These are phyloP conservation scores for Yamadazyma dushanensis DNA, from an alignment of 1,139 yeast genomes.

Conservation along the genomic window DNA sequence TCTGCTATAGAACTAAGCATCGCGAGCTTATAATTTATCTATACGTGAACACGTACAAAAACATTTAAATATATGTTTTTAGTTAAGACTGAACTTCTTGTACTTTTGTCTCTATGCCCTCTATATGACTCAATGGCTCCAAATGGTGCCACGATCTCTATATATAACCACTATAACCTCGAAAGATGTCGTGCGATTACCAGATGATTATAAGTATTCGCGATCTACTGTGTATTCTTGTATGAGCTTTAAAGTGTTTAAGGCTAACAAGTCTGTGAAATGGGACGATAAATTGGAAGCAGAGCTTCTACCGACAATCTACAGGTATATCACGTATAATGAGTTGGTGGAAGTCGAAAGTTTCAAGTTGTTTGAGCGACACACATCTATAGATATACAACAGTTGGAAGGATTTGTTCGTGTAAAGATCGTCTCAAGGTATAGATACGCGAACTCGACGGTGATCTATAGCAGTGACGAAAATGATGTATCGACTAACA, in stretches of 20 bases:
- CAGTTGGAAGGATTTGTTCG: neutral
- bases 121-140: constrained; percentile 1
- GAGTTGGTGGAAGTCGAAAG: constrained; percentile 1
- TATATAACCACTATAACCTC: neutral
- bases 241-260: constrained; percentile 2
- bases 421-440: neutral
- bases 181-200: neutral
- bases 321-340: constrained; percentile 1
- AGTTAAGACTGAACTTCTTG: no score
- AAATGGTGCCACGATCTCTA: neutral
- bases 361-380: neutral
- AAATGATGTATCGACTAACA: neutral
- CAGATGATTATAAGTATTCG: neutral
- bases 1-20: no score
- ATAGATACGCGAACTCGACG: constrained; percentile 2
- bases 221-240: neutral
- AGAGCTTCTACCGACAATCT: constrained; percentile 1
- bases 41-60: neutral
- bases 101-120: neutral
- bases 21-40: neutral
- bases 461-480: neutral
- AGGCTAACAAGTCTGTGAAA: neutral
- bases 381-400: neutral
- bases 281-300: neutral
- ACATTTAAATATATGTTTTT: constrained; percentile 1